A percentile compares a stretch with the other conserved stretches of the same genome.
These are phyloP conservation scores for Puya raimondii DNA, from an alignment of 176 grass and related monocot species.

Conservation along the genomic window DNA sequence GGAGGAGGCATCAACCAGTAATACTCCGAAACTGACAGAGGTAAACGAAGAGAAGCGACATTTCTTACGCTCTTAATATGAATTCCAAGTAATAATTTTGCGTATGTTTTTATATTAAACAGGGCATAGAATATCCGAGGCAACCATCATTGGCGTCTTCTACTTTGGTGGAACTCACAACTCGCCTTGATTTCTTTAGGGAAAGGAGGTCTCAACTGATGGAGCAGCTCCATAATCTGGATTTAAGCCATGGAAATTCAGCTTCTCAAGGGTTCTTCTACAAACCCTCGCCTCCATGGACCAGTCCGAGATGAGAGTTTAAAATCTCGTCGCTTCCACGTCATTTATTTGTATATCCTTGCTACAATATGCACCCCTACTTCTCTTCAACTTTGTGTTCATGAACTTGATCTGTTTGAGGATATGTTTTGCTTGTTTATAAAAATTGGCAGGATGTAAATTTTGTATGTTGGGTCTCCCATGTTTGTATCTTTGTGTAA, in stretches of 20 bases:
- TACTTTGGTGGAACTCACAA: slow-evolving; percentile 80
- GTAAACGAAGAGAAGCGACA: slow-evolving; percentile 27
- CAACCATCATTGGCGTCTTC: slow-evolving; percentile 62
- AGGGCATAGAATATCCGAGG: slow-evolving; percentile 45
- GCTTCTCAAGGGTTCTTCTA: slow-evolving; percentile 43
- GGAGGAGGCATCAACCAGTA: slow-evolving; percentile 61
- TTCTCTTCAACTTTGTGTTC: not conserved
- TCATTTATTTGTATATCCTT: slow-evolving; percentile 2
- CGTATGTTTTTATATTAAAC: not conserved
- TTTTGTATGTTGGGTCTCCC: not conserved
- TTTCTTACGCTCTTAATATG: not conserved
- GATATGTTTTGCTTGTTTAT: not conserved
- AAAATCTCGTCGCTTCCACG: not conserved
- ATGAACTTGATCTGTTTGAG: not conserved
- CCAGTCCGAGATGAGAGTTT: slow-evolving; percentile 49
- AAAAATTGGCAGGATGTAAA: not conserved
- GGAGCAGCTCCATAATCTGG: slow-evolving; percentile 93
- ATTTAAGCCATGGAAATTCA: slow-evolving; percentile 64
- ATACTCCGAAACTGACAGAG: slow-evolving; percentile 46
- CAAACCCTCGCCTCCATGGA: slow-evolving; percentile 82
- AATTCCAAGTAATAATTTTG: not conserved
- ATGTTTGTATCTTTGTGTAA: no score
- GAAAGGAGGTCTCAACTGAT: slow-evolving; percentile 88
- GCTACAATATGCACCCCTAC: not conserved
- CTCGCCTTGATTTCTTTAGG: slow-evolving; percentile 96